Percentiles rank a stretch among this genome's conserved stretches.
phyloP scores from a whole-genome alignment of 1,284 basidiomycete species.

The Naganishia sp. region DNA sequence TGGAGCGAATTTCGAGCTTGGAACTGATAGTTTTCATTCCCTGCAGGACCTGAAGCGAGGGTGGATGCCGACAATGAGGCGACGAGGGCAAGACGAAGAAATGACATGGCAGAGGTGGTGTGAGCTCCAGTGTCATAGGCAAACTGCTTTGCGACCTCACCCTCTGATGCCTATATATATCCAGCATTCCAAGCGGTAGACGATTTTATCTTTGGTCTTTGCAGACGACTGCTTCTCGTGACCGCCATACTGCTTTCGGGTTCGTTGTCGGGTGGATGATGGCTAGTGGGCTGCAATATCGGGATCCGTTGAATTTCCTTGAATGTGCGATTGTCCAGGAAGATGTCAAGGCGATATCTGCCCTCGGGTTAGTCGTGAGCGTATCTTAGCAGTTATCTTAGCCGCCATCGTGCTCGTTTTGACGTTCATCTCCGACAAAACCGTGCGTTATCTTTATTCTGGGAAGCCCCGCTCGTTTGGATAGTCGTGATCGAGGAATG shows the following conservation, averaged over 20 bases:
- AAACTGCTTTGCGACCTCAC: not conserved
- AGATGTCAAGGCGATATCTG: not conserved
- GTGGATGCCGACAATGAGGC: conserved; percentile 14
- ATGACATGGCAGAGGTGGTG: conserved; percentile 9
- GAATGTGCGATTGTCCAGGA: not conserved
- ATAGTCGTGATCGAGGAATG: conserved; percentile 21
- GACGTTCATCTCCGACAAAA: conserved; percentile 25
- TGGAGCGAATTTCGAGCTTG: conserved; percentile 20
- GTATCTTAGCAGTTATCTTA: conserved; percentile 5
- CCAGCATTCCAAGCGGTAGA: not conserved
- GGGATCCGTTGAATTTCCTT: conserved; percentile 9
- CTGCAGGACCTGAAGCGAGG: conserved; percentile 29
- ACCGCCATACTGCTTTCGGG: not conserved
- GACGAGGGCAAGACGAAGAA: conserved; percentile 19
- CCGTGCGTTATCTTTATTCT: conserved; percentile 26
- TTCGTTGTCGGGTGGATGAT: conserved; percentile 18
- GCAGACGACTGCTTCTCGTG: not conserved
- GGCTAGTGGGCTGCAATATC: not conserved
- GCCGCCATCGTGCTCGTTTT: not conserved
- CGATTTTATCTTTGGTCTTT: not conserved
- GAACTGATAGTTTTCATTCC: conserved; percentile 36
- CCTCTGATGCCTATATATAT: not conserved
- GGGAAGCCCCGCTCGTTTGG: not conserved
- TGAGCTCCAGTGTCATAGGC: not conserved
- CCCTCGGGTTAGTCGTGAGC: too few species aligned